Evolutionary conservation across 1,284 basidiomycete genomes (phyloP).

Genomic region (Irpex rosettiformis): DNA sequence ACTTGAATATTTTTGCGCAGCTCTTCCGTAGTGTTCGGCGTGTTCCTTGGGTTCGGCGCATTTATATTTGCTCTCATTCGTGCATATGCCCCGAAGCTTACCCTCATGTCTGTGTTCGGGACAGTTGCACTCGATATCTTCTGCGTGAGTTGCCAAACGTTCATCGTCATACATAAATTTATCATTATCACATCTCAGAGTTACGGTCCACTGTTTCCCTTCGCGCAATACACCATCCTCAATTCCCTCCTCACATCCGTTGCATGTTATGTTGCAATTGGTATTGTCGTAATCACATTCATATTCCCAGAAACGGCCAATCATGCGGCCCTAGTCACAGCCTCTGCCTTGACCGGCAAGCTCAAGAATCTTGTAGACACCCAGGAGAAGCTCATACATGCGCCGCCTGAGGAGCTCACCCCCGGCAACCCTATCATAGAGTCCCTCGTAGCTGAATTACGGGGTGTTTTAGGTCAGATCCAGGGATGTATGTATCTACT

Average conservation of each 20-base stretch:
- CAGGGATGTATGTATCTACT: conserved; percentile 20
- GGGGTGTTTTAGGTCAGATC: conserved; percentile 23
- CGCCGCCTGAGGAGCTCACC: conserved; percentile 31
- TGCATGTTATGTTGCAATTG: conserved; percentile 58
- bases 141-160: conserved; percentile 50
- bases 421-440: conserved; percentile 29
- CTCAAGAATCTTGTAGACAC: conserved; percentile 35
- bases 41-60: conserved; percentile 65
- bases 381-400: conserved; percentile 39
- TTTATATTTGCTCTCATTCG: conserved; percentile 60
- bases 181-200: too few species aligned
- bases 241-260: conserved; percentile 58
- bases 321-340: conserved; percentile 40
- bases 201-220: conserved; percentile 62
- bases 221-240: conserved; percentile 58
- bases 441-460: conserved; percentile 26
- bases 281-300: conserved; percentile 49
- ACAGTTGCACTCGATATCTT: conserved; percentile 62
- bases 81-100: conserved; percentile 59
- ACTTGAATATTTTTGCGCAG: conserved; percentile 27
- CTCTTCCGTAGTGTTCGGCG: conserved; percentile 59
- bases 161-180: too few species aligned
- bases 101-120: conserved; percentile 54
- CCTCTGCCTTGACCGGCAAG: conserved; percentile 30
- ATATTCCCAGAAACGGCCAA: conserved; percentile 76